Percentiles rank a stretch among this genome's conserved stretches.
These are phyloP conservation scores for Spinacia oleracea DNA, from an alignment of 179 eudicot species.

Conservation along the genomic window DNA sequence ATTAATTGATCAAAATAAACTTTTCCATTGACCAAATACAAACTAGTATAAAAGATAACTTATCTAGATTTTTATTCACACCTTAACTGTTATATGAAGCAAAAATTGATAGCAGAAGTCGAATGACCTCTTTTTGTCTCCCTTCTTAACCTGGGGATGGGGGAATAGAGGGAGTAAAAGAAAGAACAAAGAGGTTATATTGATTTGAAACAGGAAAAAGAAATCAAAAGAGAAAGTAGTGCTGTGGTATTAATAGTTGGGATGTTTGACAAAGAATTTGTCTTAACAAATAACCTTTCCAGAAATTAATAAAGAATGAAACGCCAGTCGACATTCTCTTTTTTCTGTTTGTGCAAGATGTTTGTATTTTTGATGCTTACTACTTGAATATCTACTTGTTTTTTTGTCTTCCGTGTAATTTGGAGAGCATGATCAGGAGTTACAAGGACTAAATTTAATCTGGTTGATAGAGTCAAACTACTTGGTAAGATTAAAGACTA, in stretches of 20 bases:
- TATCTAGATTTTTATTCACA: no score
- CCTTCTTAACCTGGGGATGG: neutral
- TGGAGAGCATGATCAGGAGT: neutral
- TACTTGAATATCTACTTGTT: neutral
- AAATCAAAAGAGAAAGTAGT: neutral
- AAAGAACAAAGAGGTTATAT: neutral
- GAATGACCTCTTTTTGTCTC: neutral
- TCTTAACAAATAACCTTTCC: neutral
- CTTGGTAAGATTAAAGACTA: neutral
- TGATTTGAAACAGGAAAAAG: neutral
- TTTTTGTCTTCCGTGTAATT: neutral
- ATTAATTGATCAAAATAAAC: neutral
- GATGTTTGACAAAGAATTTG: neutral
- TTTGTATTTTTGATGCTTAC: neutral
- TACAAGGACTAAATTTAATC: neutral
- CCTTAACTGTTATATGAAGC: neutral
- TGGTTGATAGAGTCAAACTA: constrained; percentile 2
- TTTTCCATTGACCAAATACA: neutral
- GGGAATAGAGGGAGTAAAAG: neutral
- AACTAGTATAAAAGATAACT: neutral
- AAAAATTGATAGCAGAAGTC: neutral
- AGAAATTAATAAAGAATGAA: neutral
- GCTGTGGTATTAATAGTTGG: neutral
- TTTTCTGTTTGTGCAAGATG: neutral
- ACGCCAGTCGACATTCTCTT: neutral